Conservation (phyloP, 176 grass and related monocot species). For the Dendrocalamus sinicus region DNA sequence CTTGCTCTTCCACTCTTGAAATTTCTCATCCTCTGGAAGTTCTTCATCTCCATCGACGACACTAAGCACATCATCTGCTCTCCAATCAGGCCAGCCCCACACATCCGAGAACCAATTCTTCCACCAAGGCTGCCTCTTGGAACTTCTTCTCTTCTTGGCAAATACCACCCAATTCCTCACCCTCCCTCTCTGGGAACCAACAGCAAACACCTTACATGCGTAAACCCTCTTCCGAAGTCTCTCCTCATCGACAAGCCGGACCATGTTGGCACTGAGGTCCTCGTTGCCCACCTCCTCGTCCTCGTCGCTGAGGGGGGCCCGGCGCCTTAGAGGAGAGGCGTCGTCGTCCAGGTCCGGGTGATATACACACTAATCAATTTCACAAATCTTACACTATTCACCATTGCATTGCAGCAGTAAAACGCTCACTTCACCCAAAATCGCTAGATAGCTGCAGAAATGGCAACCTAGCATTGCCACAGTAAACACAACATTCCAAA, state of each 20-base stretch:
- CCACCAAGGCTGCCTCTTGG: constrained; percentile 56
- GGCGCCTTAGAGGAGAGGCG: too few relatives aligned
- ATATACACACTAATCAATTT: too few relatives aligned
- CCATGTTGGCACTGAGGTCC: constrained; percentile 12
- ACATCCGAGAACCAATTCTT: constrained; percentile 44
- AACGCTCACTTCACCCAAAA: too few relatives aligned
- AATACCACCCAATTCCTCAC: constrained; percentile 28
- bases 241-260: neutral
- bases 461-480: too few relatives aligned
- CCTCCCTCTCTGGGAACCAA: constrained; percentile 40
- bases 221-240: constrained; percentile 24
- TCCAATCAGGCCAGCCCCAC: constrained; percentile 46
- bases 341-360: too few relatives aligned
- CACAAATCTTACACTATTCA: too few relatives aligned
- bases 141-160: constrained; percentile 21
- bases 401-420: too few relatives aligned
- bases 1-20: constrained; percentile 61
- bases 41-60: constrained; percentile 32
- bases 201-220: constrained; percentile 39
- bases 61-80: constrained; percentile 34
- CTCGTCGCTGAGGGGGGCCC: too few relatives aligned
- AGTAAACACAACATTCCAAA: too few relatives aligned
- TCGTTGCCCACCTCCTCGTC: too few relatives aligned
- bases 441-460: too few relatives aligned
- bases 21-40: constrained; percentile 54